Evolutionary conservation across 2,329 filamentous ascomycete species (phyloP).

Genomic region (Sporothrix pseudoabietina): DNA sequence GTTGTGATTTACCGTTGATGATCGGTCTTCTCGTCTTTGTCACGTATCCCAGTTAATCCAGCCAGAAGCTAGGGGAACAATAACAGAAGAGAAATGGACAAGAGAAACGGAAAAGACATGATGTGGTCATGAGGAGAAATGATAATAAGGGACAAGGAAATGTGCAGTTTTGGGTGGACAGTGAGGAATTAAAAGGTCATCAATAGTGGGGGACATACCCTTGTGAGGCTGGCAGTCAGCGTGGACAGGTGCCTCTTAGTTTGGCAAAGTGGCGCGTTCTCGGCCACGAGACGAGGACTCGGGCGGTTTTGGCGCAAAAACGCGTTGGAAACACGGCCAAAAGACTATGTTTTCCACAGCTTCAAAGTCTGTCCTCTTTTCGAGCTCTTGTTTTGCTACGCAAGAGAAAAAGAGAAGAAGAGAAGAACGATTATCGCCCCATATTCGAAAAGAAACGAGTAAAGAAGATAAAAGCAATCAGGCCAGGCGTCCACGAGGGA

Average conservation of each 20-base stretch:
- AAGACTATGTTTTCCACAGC: neutral
- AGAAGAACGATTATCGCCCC: conserved; percentile 2
- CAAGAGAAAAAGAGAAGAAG: conserved; percentile 12
- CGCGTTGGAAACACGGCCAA: neutral
- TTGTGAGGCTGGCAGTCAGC: neutral
- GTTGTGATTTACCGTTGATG: neutral
- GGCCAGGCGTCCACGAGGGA: neutral
- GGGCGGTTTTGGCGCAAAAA: neutral
- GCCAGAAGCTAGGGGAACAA: neutral
- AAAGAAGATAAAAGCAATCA: neutral
- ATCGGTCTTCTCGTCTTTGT: neutral
- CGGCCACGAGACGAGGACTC: conserved; percentile 3
- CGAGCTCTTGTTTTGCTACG: conserved; percentile 25
- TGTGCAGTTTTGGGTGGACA: neutral
- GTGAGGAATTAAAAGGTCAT: neutral
- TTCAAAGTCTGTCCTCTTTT: too few species aligned
- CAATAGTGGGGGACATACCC: neutral
- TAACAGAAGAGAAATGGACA: neutral
- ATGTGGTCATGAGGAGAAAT: neutral
- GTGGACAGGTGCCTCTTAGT: neutral
- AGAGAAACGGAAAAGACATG: neutral
- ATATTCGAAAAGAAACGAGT: neutral
- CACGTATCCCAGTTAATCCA: neutral
- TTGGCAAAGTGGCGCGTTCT: neutral
- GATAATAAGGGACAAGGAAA: neutral